These are phyloP conservation scores for Coemansia sp. DNA, from an alignment of 192 early-diverging fungal species.

Conservation along the genomic window DNA sequence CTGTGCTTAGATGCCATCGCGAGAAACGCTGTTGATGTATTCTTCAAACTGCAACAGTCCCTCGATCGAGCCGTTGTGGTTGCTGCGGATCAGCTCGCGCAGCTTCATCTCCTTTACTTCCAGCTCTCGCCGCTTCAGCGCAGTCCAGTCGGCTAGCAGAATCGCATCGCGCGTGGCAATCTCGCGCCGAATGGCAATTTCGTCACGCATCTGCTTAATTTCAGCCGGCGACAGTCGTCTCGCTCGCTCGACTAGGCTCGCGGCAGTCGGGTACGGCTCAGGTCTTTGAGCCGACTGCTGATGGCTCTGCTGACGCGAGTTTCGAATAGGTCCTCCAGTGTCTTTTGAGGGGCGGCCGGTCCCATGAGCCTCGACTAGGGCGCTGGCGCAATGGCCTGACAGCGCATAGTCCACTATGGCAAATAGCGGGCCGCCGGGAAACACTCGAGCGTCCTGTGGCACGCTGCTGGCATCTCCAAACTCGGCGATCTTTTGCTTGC, in stretches of 20 bases:
- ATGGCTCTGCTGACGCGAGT: neutral
- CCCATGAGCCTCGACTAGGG: neutral
- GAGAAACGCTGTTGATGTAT: conserved; percentile 16
- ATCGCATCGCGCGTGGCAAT: conserved; percentile 36
- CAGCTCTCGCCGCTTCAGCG: conserved; percentile 36
- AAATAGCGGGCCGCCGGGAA: conserved; percentile 38
- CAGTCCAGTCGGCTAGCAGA: conserved; percentile 42
- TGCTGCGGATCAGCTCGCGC: conserved; percentile 18
- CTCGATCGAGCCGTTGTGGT: conserved; percentile 6
- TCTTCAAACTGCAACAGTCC: conserved; percentile 19
- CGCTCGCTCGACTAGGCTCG: conserved; percentile 15
- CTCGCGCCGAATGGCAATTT: conserved; percentile 30
- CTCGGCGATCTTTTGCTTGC: conserved; percentile 13
- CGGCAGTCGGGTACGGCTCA: neutral
- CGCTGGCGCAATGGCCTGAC: conserved; percentile 1
- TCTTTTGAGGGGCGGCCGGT: neutral
- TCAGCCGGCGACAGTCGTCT: conserved; percentile 21
- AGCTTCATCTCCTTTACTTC: conserved; percentile 31
- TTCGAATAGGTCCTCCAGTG: neutral
- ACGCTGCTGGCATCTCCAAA: conserved; percentile 14
- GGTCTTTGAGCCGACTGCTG: neutral
- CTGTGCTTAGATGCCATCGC: conserved; percentile 4
- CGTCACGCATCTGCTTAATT: conserved; percentile 31
- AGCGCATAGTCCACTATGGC: conserved; percentile 30
- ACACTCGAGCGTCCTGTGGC: conserved; percentile 27